Conservation (phyloP, 2,329 filamentous ascomycete genomes). For the Aureobasidium sp. region DNA sequence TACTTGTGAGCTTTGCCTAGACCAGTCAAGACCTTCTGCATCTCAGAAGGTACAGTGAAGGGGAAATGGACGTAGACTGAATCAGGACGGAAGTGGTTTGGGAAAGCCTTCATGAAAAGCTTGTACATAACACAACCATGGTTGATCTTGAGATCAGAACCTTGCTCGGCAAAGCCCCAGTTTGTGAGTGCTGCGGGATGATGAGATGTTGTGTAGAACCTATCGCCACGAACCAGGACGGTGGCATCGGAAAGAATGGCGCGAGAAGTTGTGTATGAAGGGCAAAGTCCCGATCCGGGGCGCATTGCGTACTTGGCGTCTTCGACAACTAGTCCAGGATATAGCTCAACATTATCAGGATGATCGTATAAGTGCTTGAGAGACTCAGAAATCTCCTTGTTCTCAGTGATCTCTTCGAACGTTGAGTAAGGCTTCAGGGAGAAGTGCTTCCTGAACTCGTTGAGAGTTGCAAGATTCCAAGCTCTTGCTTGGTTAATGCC, state of each 20-base stretch:
- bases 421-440: slow-evolving; percentile 49
- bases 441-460: slow-evolving; percentile 60
- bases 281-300: slow-evolving; percentile 47
- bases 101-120: slow-evolving; percentile 44
- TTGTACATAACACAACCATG: slow-evolving; percentile 47
- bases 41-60: slow-evolving; percentile 42
- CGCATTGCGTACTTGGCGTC: slow-evolving; percentile 46
- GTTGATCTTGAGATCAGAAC: slow-evolving; percentile 38
- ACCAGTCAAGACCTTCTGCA: slow-evolving; percentile 35
- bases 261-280: slow-evolving; percentile 47
- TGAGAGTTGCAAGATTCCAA: slow-evolving; percentile 55
- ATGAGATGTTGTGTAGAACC: slow-evolving; percentile 48
- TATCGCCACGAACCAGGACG: slow-evolving; percentile 51
- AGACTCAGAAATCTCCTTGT: slow-evolving; percentile 48
- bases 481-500: slow-evolving; percentile 56
- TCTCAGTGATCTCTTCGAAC: slow-evolving; percentile 53
- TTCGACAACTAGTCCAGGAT: slow-evolving; percentile 60
- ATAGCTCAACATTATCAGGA: slow-evolving; percentile 61
- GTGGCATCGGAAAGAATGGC: slow-evolving; percentile 55
- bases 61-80: slow-evolving; percentile 46
- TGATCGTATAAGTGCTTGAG: slow-evolving; percentile 55
- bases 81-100: slow-evolving; percentile 41
- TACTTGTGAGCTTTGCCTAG: slow-evolving; percentile 38
- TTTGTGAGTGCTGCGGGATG: slow-evolving; percentile 32
- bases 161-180: slow-evolving; percentile 43